Base-by-base conservation (phyloP, 495 filamentous ascomycete genomes). In the Hypoxylon cercidicola region DNA sequence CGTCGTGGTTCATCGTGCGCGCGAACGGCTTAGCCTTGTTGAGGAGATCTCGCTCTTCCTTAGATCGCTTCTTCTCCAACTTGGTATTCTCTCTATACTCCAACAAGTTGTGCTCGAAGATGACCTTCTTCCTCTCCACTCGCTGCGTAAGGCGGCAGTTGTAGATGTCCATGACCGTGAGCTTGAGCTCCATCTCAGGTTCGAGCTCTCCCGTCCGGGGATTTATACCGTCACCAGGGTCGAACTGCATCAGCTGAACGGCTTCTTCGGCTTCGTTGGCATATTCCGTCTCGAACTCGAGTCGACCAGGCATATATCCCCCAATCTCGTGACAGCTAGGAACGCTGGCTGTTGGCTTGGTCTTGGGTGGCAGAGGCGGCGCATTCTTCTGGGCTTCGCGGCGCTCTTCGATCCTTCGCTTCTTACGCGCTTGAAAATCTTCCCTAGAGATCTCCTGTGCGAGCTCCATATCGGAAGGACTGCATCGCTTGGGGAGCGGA, bases 81-180 rank as follows among this genome's bases (percentile, higher is more conserved):
- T 89, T 91, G 10, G 81, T 88, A 69, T 95, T 96, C 74, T 96
- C 94, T 49, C 91, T 79, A 72, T 98, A 98, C 48, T 99, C 93
- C 1, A 99, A 81, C 21, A 99, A 79, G 54, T 88, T 88, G 73
- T 99, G 95, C 71, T 98, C 92, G 73, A 98, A 97, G 41, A 99
- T 91, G 18, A 97, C 88, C 77, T 93, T 96, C 75, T 99, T 99
- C 40, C 95, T 85, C 70, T 98, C 93, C n/a, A 90, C 93, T 30
- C 95, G 87, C 40, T 91, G 89, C 6, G 93, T 97, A 20, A 99
- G 80, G 13, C 93, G 89, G 21, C 91, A 89, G 71, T 98, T 98
- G 78, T 99, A 99, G 55, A 99, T 97, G 64, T 97, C 93, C 84
- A 99, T 97, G 2, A 99, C 93, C 0, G 93, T 96, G 80, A 97